These are phyloP conservation scores for Annulohypoxylon nitens DNA, from an alignment of 495 filamentous ascomycete genomes.

Conservation along the genomic window DNA sequence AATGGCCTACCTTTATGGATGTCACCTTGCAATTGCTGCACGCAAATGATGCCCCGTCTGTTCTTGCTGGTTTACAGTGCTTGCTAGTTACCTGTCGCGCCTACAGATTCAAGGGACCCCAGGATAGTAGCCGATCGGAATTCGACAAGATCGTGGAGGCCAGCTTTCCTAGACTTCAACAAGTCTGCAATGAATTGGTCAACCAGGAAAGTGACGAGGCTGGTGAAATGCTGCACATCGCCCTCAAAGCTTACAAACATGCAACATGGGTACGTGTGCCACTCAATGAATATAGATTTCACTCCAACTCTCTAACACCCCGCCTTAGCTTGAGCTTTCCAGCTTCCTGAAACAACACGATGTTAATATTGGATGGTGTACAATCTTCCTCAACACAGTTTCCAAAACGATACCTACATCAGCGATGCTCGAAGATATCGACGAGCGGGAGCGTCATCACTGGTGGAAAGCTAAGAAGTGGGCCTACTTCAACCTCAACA, in stretches of 20 bases:
- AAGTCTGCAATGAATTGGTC: constrained; percentile 87
- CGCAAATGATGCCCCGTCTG: constrained; percentile 83
- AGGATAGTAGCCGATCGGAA: constrained; percentile 80
- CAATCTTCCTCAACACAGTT: constrained; percentile 89
- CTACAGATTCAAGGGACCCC: constrained; percentile 85
- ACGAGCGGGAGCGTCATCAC: constrained; percentile 91
- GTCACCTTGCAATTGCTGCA: constrained; percentile 88
- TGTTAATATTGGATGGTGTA: constrained; percentile 92
- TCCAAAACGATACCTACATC: constrained; percentile 84
- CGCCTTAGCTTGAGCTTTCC: constrained; percentile 83
- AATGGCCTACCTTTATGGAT: constrained; percentile 93
- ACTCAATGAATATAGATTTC: not conserved
- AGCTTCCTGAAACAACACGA: constrained; percentile 79
- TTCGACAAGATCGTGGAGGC: constrained; percentile 94
- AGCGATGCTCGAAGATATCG: constrained; percentile 82
- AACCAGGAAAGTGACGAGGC: constrained; percentile 92
- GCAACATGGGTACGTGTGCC: constrained; percentile 85
- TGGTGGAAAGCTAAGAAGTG: constrained; percentile 99
- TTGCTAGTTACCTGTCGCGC: constrained; percentile 92
- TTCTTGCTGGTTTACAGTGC: constrained; percentile 94
- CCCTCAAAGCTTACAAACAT: constrained; percentile 97
- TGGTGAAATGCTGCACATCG: constrained; percentile 94
- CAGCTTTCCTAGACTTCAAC: constrained; percentile 90
- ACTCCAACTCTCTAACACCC: constrained; percentile 50
- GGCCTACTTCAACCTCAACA: constrained; percentile 97